phyloP scores from a whole-genome alignment of 768 basidiomycete species.

The Pleurotus ostreatus region DNA sequence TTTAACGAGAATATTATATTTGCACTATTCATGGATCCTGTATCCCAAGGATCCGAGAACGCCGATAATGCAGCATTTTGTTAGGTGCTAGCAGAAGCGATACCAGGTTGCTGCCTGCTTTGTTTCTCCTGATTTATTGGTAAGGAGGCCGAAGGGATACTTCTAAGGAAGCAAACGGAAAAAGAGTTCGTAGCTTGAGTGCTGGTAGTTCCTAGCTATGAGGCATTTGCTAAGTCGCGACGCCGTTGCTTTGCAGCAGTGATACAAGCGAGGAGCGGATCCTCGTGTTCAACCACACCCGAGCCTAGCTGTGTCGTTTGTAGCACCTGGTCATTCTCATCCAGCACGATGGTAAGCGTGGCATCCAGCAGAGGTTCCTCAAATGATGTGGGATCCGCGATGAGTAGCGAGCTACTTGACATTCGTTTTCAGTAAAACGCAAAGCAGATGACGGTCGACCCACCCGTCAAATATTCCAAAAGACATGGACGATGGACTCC shows the following conservation, averaged over 20 bases:
- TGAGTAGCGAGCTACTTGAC: constrained; percentile 47
- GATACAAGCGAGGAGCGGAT: constrained; percentile 22
- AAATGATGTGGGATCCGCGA: constrained; percentile 86
- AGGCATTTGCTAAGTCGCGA: constrained; percentile 12
- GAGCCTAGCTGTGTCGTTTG: constrained; percentile 56
- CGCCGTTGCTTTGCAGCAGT: constrained; percentile 18
- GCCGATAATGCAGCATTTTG: too few relatives aligned
- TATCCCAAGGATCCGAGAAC: too few relatives aligned
- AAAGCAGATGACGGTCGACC: constrained; percentile 23
- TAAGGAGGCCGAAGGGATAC: too few relatives aligned
- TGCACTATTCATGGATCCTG: too few relatives aligned
- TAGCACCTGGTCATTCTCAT: constrained; percentile 43
- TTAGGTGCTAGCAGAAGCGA: too few relatives aligned
- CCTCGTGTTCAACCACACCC: constrained; percentile 19
- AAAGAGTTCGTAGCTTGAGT: too few relatives aligned
- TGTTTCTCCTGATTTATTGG: too few relatives aligned
- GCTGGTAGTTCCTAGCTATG: background rate
- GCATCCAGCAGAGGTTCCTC: constrained; percentile 86
- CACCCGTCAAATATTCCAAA: constrained; percentile 86
- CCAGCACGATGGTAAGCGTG: constrained; percentile 58
- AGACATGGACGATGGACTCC: constrained; percentile 47
- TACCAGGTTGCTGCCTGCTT: too few relatives aligned
- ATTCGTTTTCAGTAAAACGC: background rate
- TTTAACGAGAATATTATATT: too few relatives aligned
- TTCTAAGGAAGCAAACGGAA: too few relatives aligned